Evolutionary conservation across 345 rosid species (phyloP), one percentile per base, ranked within the genome.

Genomic region (Eucalyptus cloeziana): DNA sequence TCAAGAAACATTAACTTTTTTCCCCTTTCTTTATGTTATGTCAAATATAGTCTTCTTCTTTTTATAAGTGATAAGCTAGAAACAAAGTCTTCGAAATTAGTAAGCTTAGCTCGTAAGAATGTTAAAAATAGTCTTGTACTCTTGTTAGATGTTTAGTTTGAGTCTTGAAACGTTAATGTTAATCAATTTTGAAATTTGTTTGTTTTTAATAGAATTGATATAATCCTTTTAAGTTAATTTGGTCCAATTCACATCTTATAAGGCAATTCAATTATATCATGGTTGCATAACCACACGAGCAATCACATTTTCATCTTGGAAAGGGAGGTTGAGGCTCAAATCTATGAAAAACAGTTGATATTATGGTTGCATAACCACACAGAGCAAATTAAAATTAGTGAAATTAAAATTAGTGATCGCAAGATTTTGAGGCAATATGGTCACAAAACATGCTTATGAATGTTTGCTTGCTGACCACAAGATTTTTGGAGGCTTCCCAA

Each of bases 281-380:
- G 67, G n/a, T 60, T 7, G 11, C 15, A 58, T 1, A 58, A 25
- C n/a, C 14, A 10, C 1, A 58, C 2, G 14, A 58, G n/a, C 64
- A 24, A 58, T 0, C 64, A 25, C n/a, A 58, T 56, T 56, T 58
- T 6, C 11, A n/a, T n/a, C n/a, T n/a, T n/a, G n/a, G n/a, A n/a
- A n/a, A n/a, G n/a, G n/a, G n/a, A n/a, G n/a, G n/a, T n/a, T n/a
- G n/a, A n/a, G n/a, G n/a, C n/a, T n/a, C n/a, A n/a, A n/a, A n/a
- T n/a, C n/a, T n/a, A n/a, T n/a, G n/a, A n/a, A n/a, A n/a, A n/a
- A n/a, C n/a, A n/a, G n/a, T n/a, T n/a, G n/a, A n/a, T n/a, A n/a
- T n/a, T n/a, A n/a, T n/a, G n/a, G n/a, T n/a, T n/a, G n/a, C 15
- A 58, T 1, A 58, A 25, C n/a, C 14, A 10, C 0, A 58, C 2